Evolutionary conservation across 2,329 filamentous ascomycete genomes (phyloP).

Genomic region (Penicillium sp.): DNA sequence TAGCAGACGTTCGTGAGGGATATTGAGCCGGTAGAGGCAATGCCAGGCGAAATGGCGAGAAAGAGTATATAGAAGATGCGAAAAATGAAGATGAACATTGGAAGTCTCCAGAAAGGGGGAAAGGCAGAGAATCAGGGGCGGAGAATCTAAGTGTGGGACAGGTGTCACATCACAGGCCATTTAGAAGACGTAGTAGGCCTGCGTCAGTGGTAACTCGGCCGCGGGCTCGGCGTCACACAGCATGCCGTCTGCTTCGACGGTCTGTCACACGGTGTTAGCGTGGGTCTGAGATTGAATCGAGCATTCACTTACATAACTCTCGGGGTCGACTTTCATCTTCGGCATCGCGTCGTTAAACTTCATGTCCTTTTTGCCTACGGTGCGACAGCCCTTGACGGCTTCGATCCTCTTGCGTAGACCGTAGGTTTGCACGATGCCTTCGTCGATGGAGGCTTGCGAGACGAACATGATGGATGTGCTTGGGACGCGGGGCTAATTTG

Average conservation of each 20-base stretch:
- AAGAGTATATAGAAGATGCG: not conserved
- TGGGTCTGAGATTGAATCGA: not conserved
- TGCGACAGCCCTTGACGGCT: conserved; percentile 69
- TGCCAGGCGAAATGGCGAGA: not conserved
- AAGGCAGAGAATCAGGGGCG: not conserved
- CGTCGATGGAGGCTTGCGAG: conserved; percentile 63
- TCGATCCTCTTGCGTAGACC: conserved; percentile 73
- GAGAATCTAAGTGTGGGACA: not conserved
- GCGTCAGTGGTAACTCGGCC: conserved; percentile 65
- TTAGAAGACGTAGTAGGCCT: conserved; percentile 71
- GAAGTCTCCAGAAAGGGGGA: not conserved
- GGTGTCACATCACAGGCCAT: not conserved
- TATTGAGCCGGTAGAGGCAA: conserved; percentile 10
- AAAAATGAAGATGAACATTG: conserved; percentile 1
- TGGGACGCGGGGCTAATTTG: conserved; percentile 56
- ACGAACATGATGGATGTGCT: conserved; percentile 76
- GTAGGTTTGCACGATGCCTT: conserved; percentile 65
- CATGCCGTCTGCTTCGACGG: conserved; percentile 76
- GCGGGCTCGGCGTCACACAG: conserved; percentile 70
- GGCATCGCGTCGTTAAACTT: conserved; percentile 80
- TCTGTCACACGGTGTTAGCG: conserved; percentile 32
- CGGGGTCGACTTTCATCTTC: conserved; percentile 84
- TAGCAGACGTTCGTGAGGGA: conserved; percentile 16
- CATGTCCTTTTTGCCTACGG: conserved; percentile 79
- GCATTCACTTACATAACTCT: conserved; percentile 61